Evolutionary conservation across 805 yeast genomes (phyloP).

Genomic region (Millerozyma acaciae): DNA sequence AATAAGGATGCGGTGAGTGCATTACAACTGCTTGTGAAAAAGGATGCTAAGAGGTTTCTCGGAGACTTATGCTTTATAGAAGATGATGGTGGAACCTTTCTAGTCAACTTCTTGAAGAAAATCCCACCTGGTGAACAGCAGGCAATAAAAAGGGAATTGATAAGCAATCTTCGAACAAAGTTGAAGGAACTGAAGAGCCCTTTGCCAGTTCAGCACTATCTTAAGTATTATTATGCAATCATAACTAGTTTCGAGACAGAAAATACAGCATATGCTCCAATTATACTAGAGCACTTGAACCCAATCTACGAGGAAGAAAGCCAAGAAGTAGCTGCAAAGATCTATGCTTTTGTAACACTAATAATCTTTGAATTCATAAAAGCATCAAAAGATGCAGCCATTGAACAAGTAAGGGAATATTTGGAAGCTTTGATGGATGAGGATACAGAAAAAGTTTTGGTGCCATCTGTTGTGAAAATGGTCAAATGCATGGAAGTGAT

Average conservation of each 20-base stretch:
- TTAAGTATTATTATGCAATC: conserved; percentile 18
- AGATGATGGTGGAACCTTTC: conserved; percentile 13
- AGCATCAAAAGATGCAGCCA: conserved; percentile 10
- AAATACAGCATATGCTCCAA: conserved; percentile 17
- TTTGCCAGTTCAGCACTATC: too few relatives aligned
- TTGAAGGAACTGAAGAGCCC: too few relatives aligned
- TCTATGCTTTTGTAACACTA: conserved; percentile 16
- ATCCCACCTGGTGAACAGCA: too few relatives aligned
- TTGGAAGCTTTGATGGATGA: conserved; percentile 16
- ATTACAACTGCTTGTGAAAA: too few relatives aligned
- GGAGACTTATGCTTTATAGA: conserved; percentile 9
- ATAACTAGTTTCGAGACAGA: conserved; percentile 15
- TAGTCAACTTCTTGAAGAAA: conserved; percentile 11
- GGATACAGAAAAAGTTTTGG: conserved; percentile 9
- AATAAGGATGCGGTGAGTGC: too few relatives aligned
- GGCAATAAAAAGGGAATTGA: too few relatives aligned
- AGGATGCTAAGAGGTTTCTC: conserved; percentile 15
- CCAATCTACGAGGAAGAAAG: conserved; percentile 8
- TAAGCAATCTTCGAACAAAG: too few relatives aligned
- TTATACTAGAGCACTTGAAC: conserved; percentile 16
- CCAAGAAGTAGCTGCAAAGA: conserved; percentile 8
- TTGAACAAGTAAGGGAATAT: conserved; percentile 16
- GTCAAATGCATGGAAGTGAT: conserved; percentile 18
- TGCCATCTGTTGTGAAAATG: conserved; percentile 17
- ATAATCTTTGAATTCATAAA: conserved; percentile 20